A percentile compares a stretch with the other conserved stretches of the same genome.
Conservation (phyloP, 2,329 filamentous ascomycete genomes). For the Fusarium praegraminearum region DNA sequence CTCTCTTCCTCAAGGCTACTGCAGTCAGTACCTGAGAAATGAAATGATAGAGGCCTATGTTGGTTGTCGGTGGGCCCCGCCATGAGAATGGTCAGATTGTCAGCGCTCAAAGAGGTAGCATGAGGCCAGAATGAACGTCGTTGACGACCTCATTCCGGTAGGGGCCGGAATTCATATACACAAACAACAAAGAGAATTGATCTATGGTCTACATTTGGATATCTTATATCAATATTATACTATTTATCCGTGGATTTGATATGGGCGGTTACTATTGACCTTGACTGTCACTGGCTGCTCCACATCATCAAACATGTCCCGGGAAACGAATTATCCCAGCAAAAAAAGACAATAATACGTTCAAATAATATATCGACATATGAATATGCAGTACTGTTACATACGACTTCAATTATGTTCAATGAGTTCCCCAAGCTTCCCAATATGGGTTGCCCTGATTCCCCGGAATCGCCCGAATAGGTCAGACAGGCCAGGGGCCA, state of each 20-base stretch:
- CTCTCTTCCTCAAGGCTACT: neutral
- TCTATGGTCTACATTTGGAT: neutral
- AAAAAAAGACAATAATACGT: neutral
- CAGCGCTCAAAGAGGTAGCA: slow-evolving; percentile 34
- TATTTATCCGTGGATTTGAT: neutral
- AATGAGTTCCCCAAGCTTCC: slow-evolving; percentile 18
- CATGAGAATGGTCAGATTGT: slow-evolving; percentile 35
- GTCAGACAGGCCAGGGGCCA: slow-evolving; percentile 38
- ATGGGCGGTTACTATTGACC: neutral
- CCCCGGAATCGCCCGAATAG: slow-evolving; percentile 44
- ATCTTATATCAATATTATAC: neutral
- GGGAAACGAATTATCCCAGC: slow-evolving; percentile 2
- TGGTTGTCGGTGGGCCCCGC: slow-evolving; percentile 37
- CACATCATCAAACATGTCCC: slow-evolving; percentile 10
- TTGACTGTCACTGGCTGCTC: neutral
- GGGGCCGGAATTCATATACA: slow-evolving; percentile 24
- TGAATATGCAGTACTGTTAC: neutral
- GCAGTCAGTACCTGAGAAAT: neutral
- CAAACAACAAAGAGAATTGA: neutral
- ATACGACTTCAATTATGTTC: neutral
- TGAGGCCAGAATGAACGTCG: slow-evolving; percentile 39
- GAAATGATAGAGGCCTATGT: slow-evolving; percentile 11
- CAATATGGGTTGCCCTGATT: slow-evolving; percentile 10
- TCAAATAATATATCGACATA: neutral
- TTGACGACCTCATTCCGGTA: slow-evolving; percentile 19